phyloP scores from a whole-genome alignment of 2,329 filamentous ascomycete species.

The Lecanicillium sp. region DNA sequence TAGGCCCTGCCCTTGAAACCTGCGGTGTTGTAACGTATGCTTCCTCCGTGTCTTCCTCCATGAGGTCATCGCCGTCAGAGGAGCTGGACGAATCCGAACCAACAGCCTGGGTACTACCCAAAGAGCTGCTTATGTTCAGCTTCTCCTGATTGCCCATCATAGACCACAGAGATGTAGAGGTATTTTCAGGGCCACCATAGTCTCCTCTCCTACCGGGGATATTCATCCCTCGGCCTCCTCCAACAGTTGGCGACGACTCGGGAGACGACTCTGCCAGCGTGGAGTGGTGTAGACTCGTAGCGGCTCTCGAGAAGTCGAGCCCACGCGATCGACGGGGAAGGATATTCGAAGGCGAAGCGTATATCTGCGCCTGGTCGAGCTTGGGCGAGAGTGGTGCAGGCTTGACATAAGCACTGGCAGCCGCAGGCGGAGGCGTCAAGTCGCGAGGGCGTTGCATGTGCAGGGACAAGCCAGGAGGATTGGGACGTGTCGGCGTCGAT shows the following conservation, averaged over 20 bases:
- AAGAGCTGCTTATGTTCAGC: constrained; percentile 66
- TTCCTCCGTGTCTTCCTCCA: constrained; percentile 73
- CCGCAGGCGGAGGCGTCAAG: constrained; percentile 24
- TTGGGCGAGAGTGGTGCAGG: constrained; percentile 74
- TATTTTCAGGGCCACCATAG: constrained; percentile 48
- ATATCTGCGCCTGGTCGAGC: constrained; percentile 74
- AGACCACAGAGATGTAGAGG: constrained; percentile 64
- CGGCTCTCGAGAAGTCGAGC: constrained; percentile 86
- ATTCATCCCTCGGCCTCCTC: constrained; percentile 51
- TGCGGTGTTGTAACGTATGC: constrained; percentile 78
- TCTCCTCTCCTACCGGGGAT: constrained; percentile 48
- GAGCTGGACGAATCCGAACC: constrained; percentile 71
- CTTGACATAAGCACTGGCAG: constrained; percentile 29
- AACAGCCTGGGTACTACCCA: constrained; percentile 63
- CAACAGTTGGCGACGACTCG: constrained; percentile 81
- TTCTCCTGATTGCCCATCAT: constrained; percentile 62
- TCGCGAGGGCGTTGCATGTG: constrained; percentile 23
- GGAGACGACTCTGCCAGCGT: constrained; percentile 86
- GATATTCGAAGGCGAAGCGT: constrained; percentile 80
- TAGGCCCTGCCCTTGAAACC: constrained; percentile 41
- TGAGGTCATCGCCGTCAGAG: constrained; percentile 60
- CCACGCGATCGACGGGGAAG: constrained; percentile 83
- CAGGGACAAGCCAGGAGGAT: constrained; percentile 50
- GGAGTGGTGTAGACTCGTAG: constrained; percentile 91
- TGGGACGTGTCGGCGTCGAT: constrained; percentile 65